Evolutionary conservation across 495 filamentous ascomycete species (phyloP).

Genomic region (Margaritispora aquatica): DNA sequence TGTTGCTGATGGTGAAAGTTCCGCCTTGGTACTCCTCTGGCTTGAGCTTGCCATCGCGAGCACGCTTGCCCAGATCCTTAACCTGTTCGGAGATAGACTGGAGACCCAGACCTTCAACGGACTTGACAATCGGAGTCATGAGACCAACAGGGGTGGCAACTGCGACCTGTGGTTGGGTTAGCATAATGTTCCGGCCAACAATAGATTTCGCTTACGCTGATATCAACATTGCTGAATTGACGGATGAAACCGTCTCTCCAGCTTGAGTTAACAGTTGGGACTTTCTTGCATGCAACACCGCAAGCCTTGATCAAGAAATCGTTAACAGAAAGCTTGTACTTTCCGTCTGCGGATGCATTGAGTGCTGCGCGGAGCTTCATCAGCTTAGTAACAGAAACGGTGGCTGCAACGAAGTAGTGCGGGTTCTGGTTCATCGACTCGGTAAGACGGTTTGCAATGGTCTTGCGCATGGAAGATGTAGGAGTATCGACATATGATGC

Average conservation of each 20-base stretch:
- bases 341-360: conserved; percentile 79
- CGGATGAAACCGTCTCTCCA: conserved; percentile 90
- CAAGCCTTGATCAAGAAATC: conserved; percentile 99
- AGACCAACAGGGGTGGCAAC: conserved; percentile 91
- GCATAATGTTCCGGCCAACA: not conserved
- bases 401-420: conserved; percentile 91
- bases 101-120: conserved; percentile 76
- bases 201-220: conserved; percentile 37
- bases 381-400: conserved; percentile 87
- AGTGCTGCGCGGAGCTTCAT: conserved; percentile 92
- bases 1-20: conserved; percentile 99
- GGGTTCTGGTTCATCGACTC: conserved; percentile 89
- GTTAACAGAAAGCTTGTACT: conserved; percentile 98
- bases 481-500: conserved; percentile 79
- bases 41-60: conserved; percentile 95
- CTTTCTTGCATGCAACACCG: conserved; percentile 80
- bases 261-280: conserved; percentile 90
- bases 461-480: conserved; percentile 92
- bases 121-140: conserved; percentile 95
- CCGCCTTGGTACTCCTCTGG: conserved; percentile 99
- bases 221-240: conserved; percentile 85
- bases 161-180: conserved; percentile 52
- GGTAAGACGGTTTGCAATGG: conserved; percentile 85
- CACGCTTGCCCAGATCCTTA: conserved; percentile 95
- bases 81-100: conserved; percentile 79